Percentiles rank a stretch among this genome's conserved stretches.
phyloP scores from a whole-genome alignment of 495 filamentous ascomycete genomes.

The Staphylotrichum longicolle region DNA sequence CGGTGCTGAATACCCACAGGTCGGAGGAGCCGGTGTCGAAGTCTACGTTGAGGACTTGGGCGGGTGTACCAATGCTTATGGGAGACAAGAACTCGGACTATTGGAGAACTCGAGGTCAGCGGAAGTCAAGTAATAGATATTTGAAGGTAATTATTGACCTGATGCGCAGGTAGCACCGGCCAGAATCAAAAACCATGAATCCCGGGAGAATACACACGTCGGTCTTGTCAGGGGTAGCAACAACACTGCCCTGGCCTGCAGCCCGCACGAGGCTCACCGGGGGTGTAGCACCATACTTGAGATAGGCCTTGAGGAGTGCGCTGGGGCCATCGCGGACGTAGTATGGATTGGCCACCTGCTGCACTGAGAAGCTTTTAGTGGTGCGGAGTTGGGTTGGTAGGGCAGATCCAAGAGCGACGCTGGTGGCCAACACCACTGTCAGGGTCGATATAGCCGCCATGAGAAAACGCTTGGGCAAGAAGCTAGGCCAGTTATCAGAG shows the following conservation, averaged over 20 bases:
- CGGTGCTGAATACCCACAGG: conserved; percentile 55
- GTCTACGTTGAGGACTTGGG: conserved; percentile 61
- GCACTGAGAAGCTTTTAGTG: conserved; percentile 38
- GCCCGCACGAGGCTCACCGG: conserved; percentile 23
- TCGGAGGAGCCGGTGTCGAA: conserved; percentile 77
- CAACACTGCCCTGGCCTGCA: conserved; percentile 37
- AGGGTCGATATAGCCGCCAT: too few species aligned
- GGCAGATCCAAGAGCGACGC: too few species aligned
- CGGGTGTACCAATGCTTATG: conserved; percentile 60
- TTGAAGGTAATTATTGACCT: too few species aligned
- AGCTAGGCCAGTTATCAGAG: too few species aligned
- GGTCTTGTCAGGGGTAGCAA: conserved; percentile 53
- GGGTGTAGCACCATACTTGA: conserved; percentile 53
- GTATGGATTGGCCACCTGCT: conserved; percentile 50
- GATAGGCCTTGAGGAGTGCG: conserved; percentile 55
- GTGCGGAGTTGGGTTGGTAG: too few species aligned
- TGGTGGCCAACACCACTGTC: too few species aligned
- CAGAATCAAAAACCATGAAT: too few species aligned
- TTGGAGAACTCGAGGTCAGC: too few species aligned
- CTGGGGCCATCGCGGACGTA: conserved; percentile 48
- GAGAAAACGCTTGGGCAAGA: too few species aligned
- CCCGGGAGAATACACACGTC: conserved; percentile 38
- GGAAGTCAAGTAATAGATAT: too few species aligned
- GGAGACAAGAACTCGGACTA: conserved; percentile 61
- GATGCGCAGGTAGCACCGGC: too few species aligned